Conservation (phyloP, 257 asterid genomes). For the Nicotiana obtusifolia region DNA sequence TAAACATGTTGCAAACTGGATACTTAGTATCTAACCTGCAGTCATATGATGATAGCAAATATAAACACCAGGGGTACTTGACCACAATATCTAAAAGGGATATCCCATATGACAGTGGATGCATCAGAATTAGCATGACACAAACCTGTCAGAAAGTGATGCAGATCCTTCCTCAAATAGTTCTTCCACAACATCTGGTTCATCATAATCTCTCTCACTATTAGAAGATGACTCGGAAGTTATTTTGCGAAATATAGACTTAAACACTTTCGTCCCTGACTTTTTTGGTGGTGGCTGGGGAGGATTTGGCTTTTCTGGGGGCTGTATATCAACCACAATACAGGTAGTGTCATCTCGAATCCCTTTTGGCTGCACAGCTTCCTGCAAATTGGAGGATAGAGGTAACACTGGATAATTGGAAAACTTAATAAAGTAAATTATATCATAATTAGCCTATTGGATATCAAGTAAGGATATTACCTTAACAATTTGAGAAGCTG, state of each 20-base stretch:
- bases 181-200: conserved; percentile 61
- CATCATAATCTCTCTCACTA: conserved; percentile 32
- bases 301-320: conserved; percentile 44
- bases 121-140: neutral
- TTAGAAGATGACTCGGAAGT: conserved; percentile 38
- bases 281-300: conserved; percentile 49
- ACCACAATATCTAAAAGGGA: neutral
- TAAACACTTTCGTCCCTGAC: conserved; percentile 56
- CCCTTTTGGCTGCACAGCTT: conserved; percentile 63
- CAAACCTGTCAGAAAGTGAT: conserved; percentile 63
- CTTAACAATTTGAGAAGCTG: conserved; percentile 70
- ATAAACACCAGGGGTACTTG: neutral
- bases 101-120: neutral
- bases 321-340: conserved; percentile 61
- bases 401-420: neutral
- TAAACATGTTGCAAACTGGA: conserved; percentile 74
- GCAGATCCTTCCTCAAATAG: conserved; percentile 83
- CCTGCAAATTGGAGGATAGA: conserved; percentile 32
- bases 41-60: neutral
- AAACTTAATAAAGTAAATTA: neutral
- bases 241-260: conserved; percentile 59
- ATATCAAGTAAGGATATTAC: conserved; percentile 3
- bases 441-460: neutral
- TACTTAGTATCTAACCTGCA: conserved; percentile 61
- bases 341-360: conserved; percentile 81